Base-by-base conservation (phyloP, 768 basidiomycete genomes). In the Mycena alexandri region DNA sequence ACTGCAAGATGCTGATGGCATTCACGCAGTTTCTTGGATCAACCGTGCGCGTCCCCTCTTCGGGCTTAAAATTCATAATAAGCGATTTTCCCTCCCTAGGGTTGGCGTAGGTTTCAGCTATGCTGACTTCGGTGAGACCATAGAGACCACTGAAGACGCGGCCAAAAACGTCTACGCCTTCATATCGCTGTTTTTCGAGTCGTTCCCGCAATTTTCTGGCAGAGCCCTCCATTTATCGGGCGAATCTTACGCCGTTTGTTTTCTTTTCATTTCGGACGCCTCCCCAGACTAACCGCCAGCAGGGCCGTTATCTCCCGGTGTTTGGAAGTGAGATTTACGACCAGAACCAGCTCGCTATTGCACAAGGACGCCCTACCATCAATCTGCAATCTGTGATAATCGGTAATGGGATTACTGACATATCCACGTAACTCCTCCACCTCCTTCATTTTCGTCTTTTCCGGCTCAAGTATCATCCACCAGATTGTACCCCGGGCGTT, bases 271-370 rank as follows among this genome's bases (percentile, higher is more conserved):
- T 47, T 34, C 33, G 16, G 22, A 12, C 19, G 17, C 14, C 4
- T 22, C 21, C 10, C 29, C 19, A 16, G 47, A 84, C 53, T 41
- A 51, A 17, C 41, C 19, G 51, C 29, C 19, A 17, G 10, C 57
- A 91, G 90, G 90, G 91, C 7, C 86, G 89, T 13, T 91, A 92
- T 72, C 80, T 93, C 1, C 91, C 90, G 0, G 79, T 91, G 1
- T 95, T 95, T 68, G 93, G 93, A 0, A 85, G 91, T 17, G 89
- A 90, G 36, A 88, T 95, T 13, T 86, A 89, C 54, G 93, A 95
- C 77, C 87, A 90, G 71, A 94, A 95, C 75, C 74, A 81, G 33
- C 81, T 91, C 12, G 76, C 44, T 76, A 83, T n/a, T 86, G 80
- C 12, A 90, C 85, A 75, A 17, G 90, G 83, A 67, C 85, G 77